Percentiles rank a stretch among this genome's conserved stretches.
These are phyloP conservation scores for Escallonia herrerae DNA, from an alignment of 129 eudicot genomes.

Conservation along the genomic window DNA sequence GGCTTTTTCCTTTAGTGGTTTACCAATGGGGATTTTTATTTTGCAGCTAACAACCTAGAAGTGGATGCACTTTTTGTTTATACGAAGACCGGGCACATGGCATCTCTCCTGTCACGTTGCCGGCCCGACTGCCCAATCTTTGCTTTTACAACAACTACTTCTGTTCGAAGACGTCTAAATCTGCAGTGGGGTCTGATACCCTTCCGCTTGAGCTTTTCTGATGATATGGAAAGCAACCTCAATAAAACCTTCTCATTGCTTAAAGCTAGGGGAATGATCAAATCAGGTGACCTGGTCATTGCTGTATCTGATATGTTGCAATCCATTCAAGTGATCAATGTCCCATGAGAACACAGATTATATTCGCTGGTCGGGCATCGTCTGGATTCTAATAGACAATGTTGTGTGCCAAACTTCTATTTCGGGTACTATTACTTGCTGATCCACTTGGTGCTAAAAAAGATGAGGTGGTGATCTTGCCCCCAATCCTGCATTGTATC, in stretches of 20 bases:
- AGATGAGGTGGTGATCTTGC: not conserved
- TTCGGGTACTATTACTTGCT: not conserved
- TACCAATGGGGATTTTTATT: not conserved
- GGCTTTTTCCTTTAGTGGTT: not conserved
- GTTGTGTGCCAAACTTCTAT: not conserved
- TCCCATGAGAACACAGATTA: slow-evolving; percentile 40
- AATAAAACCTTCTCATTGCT: slow-evolving; percentile 72
- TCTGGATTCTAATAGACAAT: not conserved
- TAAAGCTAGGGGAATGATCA: slow-evolving; percentile 84
- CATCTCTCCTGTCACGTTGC: slow-evolving; percentile 77
- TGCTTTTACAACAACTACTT: slow-evolving; percentile 64
- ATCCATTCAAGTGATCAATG: slow-evolving; percentile 90
- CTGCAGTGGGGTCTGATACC: slow-evolving; percentile 85
- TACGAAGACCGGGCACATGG: slow-evolving; percentile 78
- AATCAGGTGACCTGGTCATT: slow-evolving; percentile 83
- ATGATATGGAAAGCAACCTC: slow-evolving; percentile 87
- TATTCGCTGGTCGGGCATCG: not conserved
- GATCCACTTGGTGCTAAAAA: not conserved
- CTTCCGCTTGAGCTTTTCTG: slow-evolving; percentile 72
- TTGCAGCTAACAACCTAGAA: slow-evolving; percentile 76
- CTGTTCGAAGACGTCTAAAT: slow-evolving; percentile 72
- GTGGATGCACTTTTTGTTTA: slow-evolving; percentile 82
- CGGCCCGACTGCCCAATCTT: slow-evolving; percentile 97
- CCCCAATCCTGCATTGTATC: not conserved
- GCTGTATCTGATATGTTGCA: slow-evolving; percentile 94